Evolutionary conservation across 345 rosid genomes (phyloP).

Genomic region (Eucalyptus globulus): DNA sequence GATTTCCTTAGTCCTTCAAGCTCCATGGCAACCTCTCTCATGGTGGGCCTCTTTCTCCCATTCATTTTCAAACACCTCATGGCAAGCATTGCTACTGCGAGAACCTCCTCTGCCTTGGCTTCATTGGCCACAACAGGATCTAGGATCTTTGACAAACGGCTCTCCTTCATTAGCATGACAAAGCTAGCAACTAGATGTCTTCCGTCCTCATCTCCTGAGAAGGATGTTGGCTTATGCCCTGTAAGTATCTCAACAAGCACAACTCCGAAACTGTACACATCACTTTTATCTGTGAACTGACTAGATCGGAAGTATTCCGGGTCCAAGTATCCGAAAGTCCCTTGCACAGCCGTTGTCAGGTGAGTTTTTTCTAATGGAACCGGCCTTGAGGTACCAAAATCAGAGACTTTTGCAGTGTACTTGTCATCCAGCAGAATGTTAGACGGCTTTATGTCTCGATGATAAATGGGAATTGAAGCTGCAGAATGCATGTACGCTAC

Average conservation of each 20-base stretch:
- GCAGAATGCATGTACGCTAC: slow-evolving; percentile 19
- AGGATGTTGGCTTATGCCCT: no score
- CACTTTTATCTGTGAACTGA: slow-evolving; percentile 20
- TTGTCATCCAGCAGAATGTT: slow-evolving; percentile 31
- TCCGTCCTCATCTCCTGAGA: no score
- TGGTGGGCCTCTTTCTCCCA: slow-evolving; percentile 14
- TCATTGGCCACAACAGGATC: no score
- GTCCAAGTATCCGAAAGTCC: slow-evolving; percentile 32
- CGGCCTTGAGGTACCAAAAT: slow-evolving; percentile 37
- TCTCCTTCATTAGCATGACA: not conserved
- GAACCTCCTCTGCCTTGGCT: not conserved
- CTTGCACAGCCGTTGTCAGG: slow-evolving; percentile 28
- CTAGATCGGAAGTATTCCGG: slow-evolving; percentile 24
- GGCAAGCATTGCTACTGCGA: not conserved
- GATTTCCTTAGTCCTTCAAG: no score
- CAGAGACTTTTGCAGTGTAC: slow-evolving; percentile 25
- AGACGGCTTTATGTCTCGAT: slow-evolving; percentile 23
- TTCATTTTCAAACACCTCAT: not conserved
- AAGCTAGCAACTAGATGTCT: not conserved
- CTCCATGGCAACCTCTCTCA: no score
- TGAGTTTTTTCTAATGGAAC: slow-evolving; percentile 27
- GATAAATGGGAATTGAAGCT: slow-evolving; percentile 17
- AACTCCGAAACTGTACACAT: slow-evolving; percentile 41
- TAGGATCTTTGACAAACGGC: not conserved
- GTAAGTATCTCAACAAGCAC: slow-evolving; percentile 3